Evolutionary conservation across 1,284 basidiomycete genomes (phyloP), one percentile per base, ranked within the genome.

Genomic region (Ustilago esculenta): DNA sequence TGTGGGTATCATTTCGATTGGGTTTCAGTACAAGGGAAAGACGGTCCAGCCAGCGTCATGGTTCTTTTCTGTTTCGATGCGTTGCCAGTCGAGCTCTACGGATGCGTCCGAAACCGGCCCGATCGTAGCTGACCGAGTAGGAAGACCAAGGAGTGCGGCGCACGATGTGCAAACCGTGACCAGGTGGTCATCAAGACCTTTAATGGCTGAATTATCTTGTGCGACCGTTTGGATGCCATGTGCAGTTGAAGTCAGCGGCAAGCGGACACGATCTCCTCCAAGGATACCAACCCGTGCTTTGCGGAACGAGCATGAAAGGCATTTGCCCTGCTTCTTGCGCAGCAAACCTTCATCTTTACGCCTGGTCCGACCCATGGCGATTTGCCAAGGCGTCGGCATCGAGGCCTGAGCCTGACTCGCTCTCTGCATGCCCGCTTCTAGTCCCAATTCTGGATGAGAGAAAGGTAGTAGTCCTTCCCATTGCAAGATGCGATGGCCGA

Each of bases 211-310:
- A 18, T 48, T 40, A 17, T 24, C 52, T n/a, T 44, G 37, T 17
- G 20, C 23, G 25, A 17, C 25, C n/a, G 18, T 24, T 1, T 34
- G 18, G 18, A 25, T 27, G 9, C 47, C 48, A 2, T 12, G 20
- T 11, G 24, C 17, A 15, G 7, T 15, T 1, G 29, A 14, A n/a
- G 12, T 33, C 4, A 33, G 20, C 3, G 50, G 60, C 3, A 70
- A 11, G n/a, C 48, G 47, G 9, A 70, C 56, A 2, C 52, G 36
- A 17, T 60, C 49, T 8, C 67, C 67, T 27, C 67, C 67, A 5
- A 70, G 18, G 8, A 70, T 61, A n/a, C 67, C 60, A 18, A 65
- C 47, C 33, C 57, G 52, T n/a, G 67, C 67, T 46, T 70, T 70
- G 12, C 67, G 67, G 17, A 51, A 25, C 15, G 23, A 39, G 46